Percentiles rank a stretch among this genome's conserved stretches.
Evolutionary conservation across 2,329 filamentous ascomycete genomes (phyloP).

Genomic region (Pseudogymnoascus pannorum): DNA sequence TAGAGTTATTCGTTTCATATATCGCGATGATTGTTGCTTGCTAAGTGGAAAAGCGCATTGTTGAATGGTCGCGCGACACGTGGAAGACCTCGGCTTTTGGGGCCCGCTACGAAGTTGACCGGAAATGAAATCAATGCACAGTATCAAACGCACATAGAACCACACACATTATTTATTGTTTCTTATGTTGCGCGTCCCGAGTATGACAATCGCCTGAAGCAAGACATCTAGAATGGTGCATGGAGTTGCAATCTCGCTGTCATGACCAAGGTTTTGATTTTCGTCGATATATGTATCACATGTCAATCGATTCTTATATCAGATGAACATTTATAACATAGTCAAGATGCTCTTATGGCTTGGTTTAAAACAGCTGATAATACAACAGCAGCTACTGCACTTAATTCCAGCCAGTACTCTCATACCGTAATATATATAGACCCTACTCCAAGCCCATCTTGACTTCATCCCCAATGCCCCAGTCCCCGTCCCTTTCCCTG

Average conservation of each 20-base stretch:
- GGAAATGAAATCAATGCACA: conserved; percentile 8
- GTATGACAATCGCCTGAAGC: neutral
- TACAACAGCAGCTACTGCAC: conserved; percentile 16
- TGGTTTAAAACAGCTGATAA: conserved; percentile 1
- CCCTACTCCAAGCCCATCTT: conserved; percentile 69
- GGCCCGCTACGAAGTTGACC: neutral
- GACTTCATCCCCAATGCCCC: conserved; percentile 78
- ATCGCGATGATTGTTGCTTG: conserved; percentile 3
- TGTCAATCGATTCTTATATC: neutral
- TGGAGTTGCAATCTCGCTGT: neutral
- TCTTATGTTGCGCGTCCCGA: neutral
- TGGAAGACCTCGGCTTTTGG: conserved; percentile 7
- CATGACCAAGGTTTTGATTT: neutral
- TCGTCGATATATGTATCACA: neutral
- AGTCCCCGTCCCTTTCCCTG: conserved; percentile 52
- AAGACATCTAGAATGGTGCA: neutral
- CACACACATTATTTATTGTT: neutral
- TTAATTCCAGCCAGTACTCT: conserved; percentile 2
- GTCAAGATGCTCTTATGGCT: neutral
- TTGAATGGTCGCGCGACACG: conserved; percentile 7
- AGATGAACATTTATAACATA: neutral
- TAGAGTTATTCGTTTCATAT: conserved; percentile 5
- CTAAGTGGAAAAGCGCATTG: conserved; percentile 2
- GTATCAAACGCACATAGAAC: neutral
- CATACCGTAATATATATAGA: neutral